A percentile compares a stretch with the other conserved stretches of the same genome.
Conservation (phyloP, 2,329 filamentous ascomycete species). For the Hypocrella siamensis region DNA sequence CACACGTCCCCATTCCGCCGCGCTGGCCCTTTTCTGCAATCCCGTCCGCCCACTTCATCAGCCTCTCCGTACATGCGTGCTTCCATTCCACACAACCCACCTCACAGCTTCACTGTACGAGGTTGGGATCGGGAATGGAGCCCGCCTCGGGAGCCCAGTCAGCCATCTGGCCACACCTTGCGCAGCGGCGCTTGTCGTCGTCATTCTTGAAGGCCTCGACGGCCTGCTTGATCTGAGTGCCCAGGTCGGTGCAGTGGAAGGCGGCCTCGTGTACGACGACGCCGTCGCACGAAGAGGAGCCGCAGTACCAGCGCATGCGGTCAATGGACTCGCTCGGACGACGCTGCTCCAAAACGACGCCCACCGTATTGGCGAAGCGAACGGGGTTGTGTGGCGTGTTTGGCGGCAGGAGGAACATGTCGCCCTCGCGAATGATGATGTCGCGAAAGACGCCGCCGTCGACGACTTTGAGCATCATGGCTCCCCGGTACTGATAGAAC, state of each 20-base stretch:
- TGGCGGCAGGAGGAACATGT: conserved; percentile 83
- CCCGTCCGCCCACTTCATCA: no score
- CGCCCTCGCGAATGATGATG: conserved; percentile 79
- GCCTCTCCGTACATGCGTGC: no score
- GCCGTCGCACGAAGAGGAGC: conserved; percentile 43
- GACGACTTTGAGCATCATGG: conserved; percentile 87
- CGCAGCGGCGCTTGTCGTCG: conserved; percentile 56
- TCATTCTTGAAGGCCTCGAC: conserved; percentile 65
- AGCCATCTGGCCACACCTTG: conserved; percentile 60
- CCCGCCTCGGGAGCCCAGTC: conserved; percentile 50
- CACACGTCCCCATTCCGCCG: no score
- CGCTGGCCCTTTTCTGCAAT: no score
- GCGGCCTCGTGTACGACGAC: conserved; percentile 63
- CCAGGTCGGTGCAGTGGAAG: conserved; percentile 82
- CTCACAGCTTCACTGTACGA: conserved; percentile 13
- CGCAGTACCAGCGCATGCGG: conserved; percentile 83
- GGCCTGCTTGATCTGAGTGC: conserved; percentile 85
- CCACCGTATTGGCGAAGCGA: conserved; percentile 85
- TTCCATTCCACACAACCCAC: no score
- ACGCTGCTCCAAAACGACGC: conserved; percentile 78
- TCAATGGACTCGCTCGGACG: conserved; percentile 57
- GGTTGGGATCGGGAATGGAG: conserved; percentile 43
- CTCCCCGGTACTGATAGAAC: conserved; percentile 93
- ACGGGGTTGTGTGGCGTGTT: conserved; percentile 96
- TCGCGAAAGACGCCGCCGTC: conserved; percentile 59